Conservation (phyloP, 73 alveolate species). For the Symbiodinium natans region DNA sequence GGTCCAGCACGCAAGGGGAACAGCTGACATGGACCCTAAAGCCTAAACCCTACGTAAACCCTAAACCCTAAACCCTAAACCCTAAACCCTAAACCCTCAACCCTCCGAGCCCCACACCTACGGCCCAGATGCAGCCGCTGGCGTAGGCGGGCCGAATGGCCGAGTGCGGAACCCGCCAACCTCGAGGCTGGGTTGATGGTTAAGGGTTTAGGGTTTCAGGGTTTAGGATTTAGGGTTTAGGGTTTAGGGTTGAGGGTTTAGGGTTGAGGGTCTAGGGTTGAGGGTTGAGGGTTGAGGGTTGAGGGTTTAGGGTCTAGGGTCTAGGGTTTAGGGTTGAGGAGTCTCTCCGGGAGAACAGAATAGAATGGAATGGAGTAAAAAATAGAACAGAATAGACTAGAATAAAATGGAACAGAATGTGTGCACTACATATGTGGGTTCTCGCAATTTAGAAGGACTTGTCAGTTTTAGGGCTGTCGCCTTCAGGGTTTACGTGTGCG, state of each 20-base stretch:
- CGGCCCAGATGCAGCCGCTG: slow-evolving; percentile 92
- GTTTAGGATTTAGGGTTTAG: background rate
- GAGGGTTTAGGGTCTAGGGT: background rate
- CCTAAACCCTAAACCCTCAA: background rate
- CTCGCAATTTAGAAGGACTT: too few species aligned
- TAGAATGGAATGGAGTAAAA: too few species aligned
- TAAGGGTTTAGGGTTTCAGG: background rate
- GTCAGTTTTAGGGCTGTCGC: too few species aligned
- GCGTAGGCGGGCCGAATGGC: slow-evolving; percentile 89
- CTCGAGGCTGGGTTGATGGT: background rate
- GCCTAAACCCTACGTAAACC: background rate
- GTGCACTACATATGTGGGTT: too few species aligned
- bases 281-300: background rate
- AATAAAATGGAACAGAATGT: too few species aligned
- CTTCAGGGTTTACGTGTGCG: too few species aligned
- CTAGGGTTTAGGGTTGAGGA: background rate
- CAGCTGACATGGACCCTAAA: background rate
- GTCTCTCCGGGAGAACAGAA: too few species aligned
- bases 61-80: background rate
- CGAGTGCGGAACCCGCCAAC: slow-evolving; percentile 85
- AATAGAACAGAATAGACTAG: too few species aligned
- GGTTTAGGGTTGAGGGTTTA: background rate
- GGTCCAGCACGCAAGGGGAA: too few species aligned
- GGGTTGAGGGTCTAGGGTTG: background rate
- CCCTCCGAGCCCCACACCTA: slow-evolving; percentile 18